Conservation (phyloP, 2,329 filamentous ascomycete genomes). For the Trichophaea hybrida region DNA sequence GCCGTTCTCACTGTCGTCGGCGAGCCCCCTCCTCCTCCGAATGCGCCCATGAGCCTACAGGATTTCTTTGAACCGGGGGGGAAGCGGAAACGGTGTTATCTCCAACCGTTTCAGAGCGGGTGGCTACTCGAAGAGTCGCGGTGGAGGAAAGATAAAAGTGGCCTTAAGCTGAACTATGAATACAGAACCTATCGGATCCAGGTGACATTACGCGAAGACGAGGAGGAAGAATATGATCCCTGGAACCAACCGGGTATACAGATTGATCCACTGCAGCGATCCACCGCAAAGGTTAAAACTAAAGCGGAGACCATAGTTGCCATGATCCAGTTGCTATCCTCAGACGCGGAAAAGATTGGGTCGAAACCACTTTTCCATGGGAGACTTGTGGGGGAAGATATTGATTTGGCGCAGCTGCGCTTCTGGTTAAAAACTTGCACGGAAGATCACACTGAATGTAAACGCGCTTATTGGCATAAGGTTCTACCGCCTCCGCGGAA, state of each 20-base stretch:
- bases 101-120: not conserved
- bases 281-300: not conserved
- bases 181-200: not conserved
- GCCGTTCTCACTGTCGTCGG: not conserved
- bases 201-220: not conserved
- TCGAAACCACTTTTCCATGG: not conserved
- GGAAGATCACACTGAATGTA: not conserved
- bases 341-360: not conserved
- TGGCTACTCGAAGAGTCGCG: not conserved
- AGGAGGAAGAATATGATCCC: not conserved
- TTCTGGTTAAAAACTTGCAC: not conserved
- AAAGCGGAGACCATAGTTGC: not conserved
- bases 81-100: not conserved
- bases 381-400: not conserved
- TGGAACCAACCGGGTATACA: not conserved
- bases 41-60: not conserved
- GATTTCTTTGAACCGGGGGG: not conserved
- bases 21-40: not conserved
- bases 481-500: not conserved
- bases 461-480: not conserved
- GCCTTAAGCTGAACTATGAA: not conserved
- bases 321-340: not conserved
- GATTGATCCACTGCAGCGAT: not conserved
- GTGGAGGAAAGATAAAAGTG: not conserved
- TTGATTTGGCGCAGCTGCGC: not conserved